phyloP scores from a whole-genome alignment of 257 asterid species.

The Salvia splendens region DNA sequence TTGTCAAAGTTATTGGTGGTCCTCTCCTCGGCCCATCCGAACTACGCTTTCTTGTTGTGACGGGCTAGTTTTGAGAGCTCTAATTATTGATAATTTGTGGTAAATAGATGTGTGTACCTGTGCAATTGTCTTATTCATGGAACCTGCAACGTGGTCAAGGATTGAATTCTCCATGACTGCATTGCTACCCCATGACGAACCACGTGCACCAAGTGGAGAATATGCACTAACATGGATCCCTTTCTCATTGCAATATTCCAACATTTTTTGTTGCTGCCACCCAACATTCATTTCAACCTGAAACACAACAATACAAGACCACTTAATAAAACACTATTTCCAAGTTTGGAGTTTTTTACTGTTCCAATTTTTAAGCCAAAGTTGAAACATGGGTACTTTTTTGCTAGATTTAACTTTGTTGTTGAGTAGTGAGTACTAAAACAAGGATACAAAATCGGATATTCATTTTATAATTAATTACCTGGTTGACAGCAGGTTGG shows the following conservation, averaged over 20 bases:
- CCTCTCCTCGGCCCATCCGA: too few relatives aligned
- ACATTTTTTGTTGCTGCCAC: slow-evolving; percentile 57
- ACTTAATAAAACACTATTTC: too few relatives aligned
- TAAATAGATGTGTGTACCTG: slow-evolving; percentile 39
- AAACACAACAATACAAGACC: not conserved
- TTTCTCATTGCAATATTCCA: slow-evolving; percentile 47
- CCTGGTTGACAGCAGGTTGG: slow-evolving; percentile 64
- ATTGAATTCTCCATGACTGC: slow-evolving; percentile 47
- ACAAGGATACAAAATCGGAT: too few relatives aligned
- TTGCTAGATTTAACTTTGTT: too few relatives aligned
- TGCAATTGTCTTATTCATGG: slow-evolving; percentile 39
- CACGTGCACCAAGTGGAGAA: slow-evolving; percentile 55
- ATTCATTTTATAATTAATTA: not conserved
- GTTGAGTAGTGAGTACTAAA: too few relatives aligned
- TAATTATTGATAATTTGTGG: too few relatives aligned
- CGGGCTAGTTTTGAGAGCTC: not conserved
- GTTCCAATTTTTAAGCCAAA: too few relatives aligned
- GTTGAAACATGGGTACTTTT: too few relatives aligned
- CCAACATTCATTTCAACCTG: slow-evolving; percentile 58
- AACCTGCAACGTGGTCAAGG: slow-evolving; percentile 41
- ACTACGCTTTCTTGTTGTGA: too few relatives aligned
- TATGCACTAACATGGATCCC: slow-evolving; percentile 47
- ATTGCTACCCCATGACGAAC: slow-evolving; percentile 42
- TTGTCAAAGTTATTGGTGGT: too few relatives aligned
- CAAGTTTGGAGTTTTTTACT: too few relatives aligned